Evolutionary conservation across 306 rosid genomes (phyloP), one percentile per base, ranked within the genome.

Genomic region (Canavalia ensiformis): DNA sequence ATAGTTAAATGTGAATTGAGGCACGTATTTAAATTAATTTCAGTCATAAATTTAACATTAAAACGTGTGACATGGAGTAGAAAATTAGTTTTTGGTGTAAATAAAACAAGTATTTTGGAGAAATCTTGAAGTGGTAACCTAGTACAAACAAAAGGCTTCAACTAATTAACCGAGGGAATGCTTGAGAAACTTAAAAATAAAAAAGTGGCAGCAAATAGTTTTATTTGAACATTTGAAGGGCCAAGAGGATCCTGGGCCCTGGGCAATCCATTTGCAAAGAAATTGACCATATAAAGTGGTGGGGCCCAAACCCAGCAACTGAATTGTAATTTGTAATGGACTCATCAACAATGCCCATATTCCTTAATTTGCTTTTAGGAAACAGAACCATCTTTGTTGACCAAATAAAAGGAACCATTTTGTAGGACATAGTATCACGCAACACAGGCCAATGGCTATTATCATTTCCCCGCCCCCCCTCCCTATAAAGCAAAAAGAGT

Each of bases 271-370:
- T 49, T 3, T 29, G 25, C 46, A 5, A 4, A 41, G 31, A 69
- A 76, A 39, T 7, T 70, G 45, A 42, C 82, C 86, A 66, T 28
- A 10, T 10, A 77, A 83, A 83, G 67, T 70, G 86, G 86, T 72
- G 74, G 86, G 78, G 46, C 44, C 39, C 4, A 67, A 67, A 35
- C 35, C 56, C 12, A 74, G 41, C 39, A 42, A 35, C 11, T 12
- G 0, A 5, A 6, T 81, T 10, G 39, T 4, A 74, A 2, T 64
- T 81, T 10, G 39, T 4, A 74, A 2, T 64, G 75, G 75, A 65
- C 75, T 66, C 41, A 37, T 37, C 2, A 37, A 2, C 59, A 64
- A 42, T 56, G 10, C 45, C 62, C 51, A 55, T 50, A 35, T 34
- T 64, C 57, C 57, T 5, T 8, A 7, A 2, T 7, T 18, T 68